phyloP scores from a whole-genome alignment of 768 basidiomycete genomes.

The Collybiopsis luxurians region DNA sequence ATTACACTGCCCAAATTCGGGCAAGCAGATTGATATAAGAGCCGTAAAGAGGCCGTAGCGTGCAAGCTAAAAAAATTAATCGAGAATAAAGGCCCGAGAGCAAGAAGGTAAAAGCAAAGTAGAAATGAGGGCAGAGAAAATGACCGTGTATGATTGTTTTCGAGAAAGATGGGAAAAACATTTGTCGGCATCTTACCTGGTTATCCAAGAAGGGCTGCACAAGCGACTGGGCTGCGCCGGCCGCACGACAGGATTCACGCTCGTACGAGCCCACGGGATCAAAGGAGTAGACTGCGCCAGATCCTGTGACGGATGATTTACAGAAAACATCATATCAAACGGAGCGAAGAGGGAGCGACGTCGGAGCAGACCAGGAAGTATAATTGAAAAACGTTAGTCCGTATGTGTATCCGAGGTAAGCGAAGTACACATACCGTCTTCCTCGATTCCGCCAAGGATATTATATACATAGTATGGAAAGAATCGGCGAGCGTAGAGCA shows the following conservation, averaged over 20 bases:
- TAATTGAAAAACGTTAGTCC: conserved; percentile 13
- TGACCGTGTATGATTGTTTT: conserved; percentile 18
- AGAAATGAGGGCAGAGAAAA: neutral
- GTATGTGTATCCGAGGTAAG: conserved; percentile 9
- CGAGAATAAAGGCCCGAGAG: neutral
- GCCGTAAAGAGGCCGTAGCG: neutral
- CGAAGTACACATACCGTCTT: conserved; percentile 71
- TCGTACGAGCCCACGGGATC: conserved; percentile 99
- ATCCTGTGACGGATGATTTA: conserved; percentile 45
- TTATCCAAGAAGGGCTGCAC: conserved; percentile 99
- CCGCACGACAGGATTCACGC: conserved; percentile 93
- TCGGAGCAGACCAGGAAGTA: conserved; percentile 14
- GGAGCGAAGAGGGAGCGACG: conserved; percentile 15
- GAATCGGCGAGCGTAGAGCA: conserved; percentile 94
- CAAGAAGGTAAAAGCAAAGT: neutral
- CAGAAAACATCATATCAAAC: conserved; percentile 8
- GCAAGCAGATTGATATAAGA: neutral
- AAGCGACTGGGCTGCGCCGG: conserved; percentile 91
- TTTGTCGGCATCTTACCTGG: conserved; percentile 61
- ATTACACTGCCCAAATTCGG: neutral
- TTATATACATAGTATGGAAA: conserved; percentile 99
- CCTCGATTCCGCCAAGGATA: conserved; percentile 94
- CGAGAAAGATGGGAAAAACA: conserved; percentile 12
- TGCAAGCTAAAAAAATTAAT: neutral
- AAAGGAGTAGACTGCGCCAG: conserved; percentile 99